Base-by-base conservation (phyloP, 129 eudicot species). In the Artemisia annua region DNA sequence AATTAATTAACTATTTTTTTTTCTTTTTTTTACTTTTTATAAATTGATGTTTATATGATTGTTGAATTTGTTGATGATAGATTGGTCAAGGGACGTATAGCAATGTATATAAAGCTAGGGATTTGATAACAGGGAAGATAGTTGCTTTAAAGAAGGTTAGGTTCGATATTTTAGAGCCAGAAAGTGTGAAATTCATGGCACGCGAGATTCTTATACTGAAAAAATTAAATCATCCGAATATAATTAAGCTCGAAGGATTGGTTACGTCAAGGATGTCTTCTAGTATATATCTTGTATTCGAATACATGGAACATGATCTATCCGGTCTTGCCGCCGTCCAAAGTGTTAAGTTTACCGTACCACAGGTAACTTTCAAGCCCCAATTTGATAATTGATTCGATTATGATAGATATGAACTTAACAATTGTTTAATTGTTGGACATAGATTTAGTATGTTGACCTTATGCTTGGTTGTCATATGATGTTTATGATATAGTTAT, bases 21-120 rank as follows among this genome's bases (percentile, higher is more conserved):
- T 50, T 50, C 1, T 2, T 14, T 12, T 50, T 11, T 2, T 15
- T 50, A 1, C 1, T 6, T 1, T 51, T 12, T 51, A 0, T 5
- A n/a, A 35, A 18, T 9, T 32, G 16, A 30, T 71, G 43, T 18
- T 51, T 62, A 49, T 49, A 11, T 66, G 70, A 60, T 78, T 61
- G 48, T 44, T 59, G 44, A 51, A 48, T 64, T 71, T 66, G 62
- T 58, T 60, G 67, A 22, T 60, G 67, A 22, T 71, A 91, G 97
- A 91, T 91, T 72, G 97, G 97, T 80, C 95, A 88, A 77, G 97
- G 97, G 63, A 91, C 96, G 2, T 91, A 91, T 70, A 91, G 97
- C 82, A 91, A 91, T 84, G 97, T 88, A 56, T 91, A 91, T 78
- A 91, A 91, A 71, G 97, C 97, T 11, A 88, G 85, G 73, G 92